phyloP scores from a whole-genome alignment of 768 basidiomycete species.

The Tephrocybe sp. region DNA sequence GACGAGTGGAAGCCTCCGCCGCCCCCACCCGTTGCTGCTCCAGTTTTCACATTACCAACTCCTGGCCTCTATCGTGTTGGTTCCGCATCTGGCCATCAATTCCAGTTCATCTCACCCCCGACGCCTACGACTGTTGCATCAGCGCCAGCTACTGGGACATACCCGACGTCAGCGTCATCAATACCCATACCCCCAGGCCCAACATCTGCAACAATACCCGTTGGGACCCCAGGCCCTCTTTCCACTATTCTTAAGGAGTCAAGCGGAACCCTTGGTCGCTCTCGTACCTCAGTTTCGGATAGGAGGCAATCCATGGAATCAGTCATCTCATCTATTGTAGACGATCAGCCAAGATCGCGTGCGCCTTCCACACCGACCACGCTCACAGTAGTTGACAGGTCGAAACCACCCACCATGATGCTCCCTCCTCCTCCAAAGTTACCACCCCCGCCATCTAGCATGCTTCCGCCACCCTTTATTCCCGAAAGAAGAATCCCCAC shows the following conservation, averaged over 20 bases:
- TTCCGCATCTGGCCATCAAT: constrained; percentile 42
- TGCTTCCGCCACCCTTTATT: constrained; percentile 76
- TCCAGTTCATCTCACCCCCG: constrained; percentile 64
- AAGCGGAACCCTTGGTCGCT: constrained; percentile 44
- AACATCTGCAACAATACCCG: constrained; percentile 33
- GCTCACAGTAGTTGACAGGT: constrained; percentile 62
- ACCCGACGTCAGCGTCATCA: constrained; percentile 24
- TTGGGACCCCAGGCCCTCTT: constrained; percentile 28
- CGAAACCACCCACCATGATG: constrained; percentile 81
- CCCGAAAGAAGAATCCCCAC: constrained; percentile 60
- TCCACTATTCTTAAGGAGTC: constrained; percentile 50
- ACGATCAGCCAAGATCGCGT: constrained; percentile 47
- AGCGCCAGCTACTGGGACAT: constrained; percentile 20
- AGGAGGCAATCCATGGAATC: constrained; percentile 74
- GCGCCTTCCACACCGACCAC: constrained; percentile 54
- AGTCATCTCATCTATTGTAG: constrained; percentile 48
- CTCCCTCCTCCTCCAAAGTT: constrained; percentile 76
- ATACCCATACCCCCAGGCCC: constrained; percentile 25
- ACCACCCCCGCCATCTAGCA: constrained; percentile 67
- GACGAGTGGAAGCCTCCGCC: constrained; percentile 63
- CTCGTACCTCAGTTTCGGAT: constrained; percentile 54
- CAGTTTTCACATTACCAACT: constrained; percentile 28
- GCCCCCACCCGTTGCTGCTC: constrained; percentile 29
- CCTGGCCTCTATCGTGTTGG: constrained; percentile 57
- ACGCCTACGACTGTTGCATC: constrained; percentile 29